These are phyloP conservation scores for Trichosporon faecale DNA, from an alignment of 1,284 basidiomycete genomes.

Conservation along the genomic window DNA sequence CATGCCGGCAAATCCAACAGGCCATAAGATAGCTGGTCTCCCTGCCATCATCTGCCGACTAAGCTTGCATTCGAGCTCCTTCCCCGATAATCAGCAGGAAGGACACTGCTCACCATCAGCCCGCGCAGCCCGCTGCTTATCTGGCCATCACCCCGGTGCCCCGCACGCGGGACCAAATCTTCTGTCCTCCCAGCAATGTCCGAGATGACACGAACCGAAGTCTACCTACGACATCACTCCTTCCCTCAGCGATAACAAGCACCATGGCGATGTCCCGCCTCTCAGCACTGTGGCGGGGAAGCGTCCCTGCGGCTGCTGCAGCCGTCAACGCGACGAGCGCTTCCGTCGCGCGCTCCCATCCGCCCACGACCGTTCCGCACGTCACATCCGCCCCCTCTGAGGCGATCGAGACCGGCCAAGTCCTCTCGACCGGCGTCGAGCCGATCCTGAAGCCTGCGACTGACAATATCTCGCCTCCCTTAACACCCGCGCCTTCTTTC, in stretches of 20 bases:
- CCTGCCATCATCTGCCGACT: no score
- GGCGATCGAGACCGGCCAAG: neutral
- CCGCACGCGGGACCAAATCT: conserved; percentile 1
- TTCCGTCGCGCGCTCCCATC: neutral
- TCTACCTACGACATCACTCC: neutral
- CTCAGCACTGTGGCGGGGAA: neutral
- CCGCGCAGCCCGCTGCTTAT: neutral
- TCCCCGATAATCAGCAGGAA: no score
- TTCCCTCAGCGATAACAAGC: neutral
- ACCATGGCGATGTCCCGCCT: conserved; percentile 2
- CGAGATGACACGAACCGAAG: neutral
- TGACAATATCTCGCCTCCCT: neutral
- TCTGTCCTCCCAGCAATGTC: neutral
- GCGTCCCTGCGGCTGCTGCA: neutral
- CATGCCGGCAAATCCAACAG: neutral
- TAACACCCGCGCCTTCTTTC: neutral
- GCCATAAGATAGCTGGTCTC: no score
- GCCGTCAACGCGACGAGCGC: neutral
- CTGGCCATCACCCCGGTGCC: neutral
- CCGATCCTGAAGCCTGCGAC: neutral
- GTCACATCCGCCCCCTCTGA: neutral
- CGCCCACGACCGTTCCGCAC: neutral
- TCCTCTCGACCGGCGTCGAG: neutral
- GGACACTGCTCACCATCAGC: no score
- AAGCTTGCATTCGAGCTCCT: neutral